Base-by-base conservation (phyloP, 2,329 filamentous ascomycete species). In the Colletotrichum somersetense region DNA sequence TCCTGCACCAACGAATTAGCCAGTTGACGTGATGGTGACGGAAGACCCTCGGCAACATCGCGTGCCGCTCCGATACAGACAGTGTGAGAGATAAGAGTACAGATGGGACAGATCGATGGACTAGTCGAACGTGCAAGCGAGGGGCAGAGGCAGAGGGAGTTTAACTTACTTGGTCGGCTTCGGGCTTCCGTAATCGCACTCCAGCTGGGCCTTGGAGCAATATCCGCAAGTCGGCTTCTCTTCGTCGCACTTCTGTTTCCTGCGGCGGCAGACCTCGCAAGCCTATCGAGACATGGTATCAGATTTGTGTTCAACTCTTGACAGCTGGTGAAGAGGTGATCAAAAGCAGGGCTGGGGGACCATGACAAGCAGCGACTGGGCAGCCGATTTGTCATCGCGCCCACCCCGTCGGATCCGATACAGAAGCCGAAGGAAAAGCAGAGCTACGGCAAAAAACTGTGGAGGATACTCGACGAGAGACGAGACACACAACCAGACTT, bases 181-280 rank as follows among this genome's bases (percentile, higher is more conserved):
- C 35, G 88, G 87, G 74, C 90, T 88, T 75, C 88, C 83, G 77
- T 91, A 91, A 73, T 84, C 83, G 78, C 90, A 92, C 50, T 67
- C 56, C 30, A 42, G 35, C n/a, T 48, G 40, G n/a, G 30, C 44
- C 44, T 55, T 85, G 71, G 52, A 88, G 86, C 73, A 92, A 20
- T 88, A 86, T 67, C 87, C 83, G 77, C 90, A 92, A 79, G 88
- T 89, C 23, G 89, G 89, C 67, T 89, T 83, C 76, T 85, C 83
- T 78, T 91, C 89, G 77, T 91, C 89, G 79, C 90, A 92, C 82
- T 87, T 89, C 75, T 90, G 89, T 79, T 91, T 92, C 75, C 89
- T 87, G 62, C 79, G 81, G 61, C 88, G 85, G 78, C 89, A 91
- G 40, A 85, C 89, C 75, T 90, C 87, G 80, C 89, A 91, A 26